A percentile compares a stretch with the other conserved stretches of the same genome.
phyloP scores from a whole-genome alignment of 2,329 filamentous ascomycete genomes.

The Cadophora malorum region DNA sequence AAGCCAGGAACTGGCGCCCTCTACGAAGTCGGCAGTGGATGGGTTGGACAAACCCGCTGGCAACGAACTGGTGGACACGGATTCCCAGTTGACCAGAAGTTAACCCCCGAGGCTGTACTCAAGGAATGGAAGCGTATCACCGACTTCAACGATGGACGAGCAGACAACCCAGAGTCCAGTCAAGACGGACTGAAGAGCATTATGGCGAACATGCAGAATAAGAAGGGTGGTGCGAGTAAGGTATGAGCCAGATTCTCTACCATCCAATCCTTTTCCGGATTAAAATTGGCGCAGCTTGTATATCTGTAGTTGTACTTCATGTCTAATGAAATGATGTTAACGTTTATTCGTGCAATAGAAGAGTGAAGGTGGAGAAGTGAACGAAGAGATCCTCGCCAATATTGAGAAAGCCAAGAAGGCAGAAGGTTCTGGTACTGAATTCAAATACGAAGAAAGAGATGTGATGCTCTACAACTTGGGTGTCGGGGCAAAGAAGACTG shows the following conservation, averaged over 20 bases:
- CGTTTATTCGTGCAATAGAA: conserved; percentile 39
- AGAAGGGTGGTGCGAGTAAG: conserved; percentile 59
- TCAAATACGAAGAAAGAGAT: conserved; percentile 84
- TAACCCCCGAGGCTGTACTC: conserved; percentile 84
- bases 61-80: conserved; percentile 88
- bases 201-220: conserved; percentile 85
- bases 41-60: conserved; percentile 92
- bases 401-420: conserved; percentile 79
- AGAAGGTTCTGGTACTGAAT: conserved; percentile 76
- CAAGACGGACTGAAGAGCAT: conserved; percentile 80
- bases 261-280: conserved; percentile 11
- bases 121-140: conserved; percentile 79
- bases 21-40: conserved; percentile 95
- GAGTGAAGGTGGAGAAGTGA: conserved; percentile 47
- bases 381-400: conserved; percentile 72
- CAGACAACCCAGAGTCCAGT: conserved; percentile 83
- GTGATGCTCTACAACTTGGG: conserved; percentile 95
- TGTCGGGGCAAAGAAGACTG: conserved; percentile 87
- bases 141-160: conserved; percentile 85
- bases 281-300: conserved; percentile 29
- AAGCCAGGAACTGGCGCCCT: conserved; percentile 83
- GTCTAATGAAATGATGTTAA: conserved; percentile 39
- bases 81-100: conserved; percentile 84
- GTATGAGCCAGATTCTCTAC: conserved; percentile 56
- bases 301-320: conserved; percentile 37